Evolutionary conservation across 345 rosid genomes (phyloP).

Genomic region (Alliaria petiolata): DNA sequence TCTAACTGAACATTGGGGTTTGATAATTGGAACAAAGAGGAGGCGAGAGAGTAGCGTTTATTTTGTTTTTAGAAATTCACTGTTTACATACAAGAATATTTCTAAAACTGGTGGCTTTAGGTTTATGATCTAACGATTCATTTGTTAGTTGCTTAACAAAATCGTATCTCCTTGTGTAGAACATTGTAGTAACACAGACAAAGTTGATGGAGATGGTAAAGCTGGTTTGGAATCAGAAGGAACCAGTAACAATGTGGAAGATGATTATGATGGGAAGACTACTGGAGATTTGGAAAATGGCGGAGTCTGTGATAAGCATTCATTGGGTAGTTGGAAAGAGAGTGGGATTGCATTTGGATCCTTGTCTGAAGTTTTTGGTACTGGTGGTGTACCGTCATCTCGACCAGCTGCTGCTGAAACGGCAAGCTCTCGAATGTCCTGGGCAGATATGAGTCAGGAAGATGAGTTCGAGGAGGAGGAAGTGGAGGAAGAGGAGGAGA

Average conservation of each 20-base stretch:
- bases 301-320: slow-evolving; percentile 19
- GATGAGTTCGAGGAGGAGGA: slow-evolving; percentile 76
- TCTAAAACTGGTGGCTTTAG: background rate
- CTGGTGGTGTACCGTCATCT: slow-evolving; percentile 28
- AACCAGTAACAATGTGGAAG: slow-evolving; percentile 2
- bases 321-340: slow-evolving; percentile 61
- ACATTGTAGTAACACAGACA: background rate
- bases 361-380: slow-evolving; percentile 39
- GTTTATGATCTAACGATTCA: background rate
- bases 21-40: background rate
- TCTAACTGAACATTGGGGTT: slow-evolving; percentile 9
- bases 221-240: slow-evolving; percentile 11
- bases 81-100: background rate
- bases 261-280: background rate
- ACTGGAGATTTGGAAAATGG: background rate
- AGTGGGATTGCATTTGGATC: slow-evolving; percentile 38
- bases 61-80: background rate
- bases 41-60: background rate
- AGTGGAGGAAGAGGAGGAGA: slow-evolving; percentile 45
- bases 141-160: background rate
- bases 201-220: slow-evolving; percentile 4
- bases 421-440: slow-evolving; percentile 50
- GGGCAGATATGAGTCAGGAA: slow-evolving; percentile 99
- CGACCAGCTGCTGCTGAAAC: slow-evolving; percentile 27
- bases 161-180: slow-evolving; percentile 11